Evolutionary conservation across 2,329 filamentous ascomycete genomes (phyloP).

Genomic region (Aspergillus viridinutans): DNA sequence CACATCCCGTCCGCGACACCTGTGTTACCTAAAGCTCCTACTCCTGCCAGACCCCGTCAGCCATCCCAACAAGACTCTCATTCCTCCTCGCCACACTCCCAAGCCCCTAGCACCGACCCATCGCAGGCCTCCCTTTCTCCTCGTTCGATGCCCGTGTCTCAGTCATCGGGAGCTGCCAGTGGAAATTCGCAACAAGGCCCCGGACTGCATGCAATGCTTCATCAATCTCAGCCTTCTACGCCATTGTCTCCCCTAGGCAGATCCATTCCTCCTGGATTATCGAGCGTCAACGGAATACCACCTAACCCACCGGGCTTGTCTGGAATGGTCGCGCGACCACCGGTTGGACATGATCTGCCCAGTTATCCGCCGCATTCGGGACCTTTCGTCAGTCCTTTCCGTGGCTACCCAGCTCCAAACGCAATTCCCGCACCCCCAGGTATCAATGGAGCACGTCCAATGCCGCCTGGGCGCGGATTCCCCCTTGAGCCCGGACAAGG

Average conservation of each 20-base stretch:
- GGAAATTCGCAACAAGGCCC: conserved; percentile 58
- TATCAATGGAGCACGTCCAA: conserved; percentile 58
- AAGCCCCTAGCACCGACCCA: conserved; percentile 47
- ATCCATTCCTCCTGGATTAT: conserved; percentile 50
- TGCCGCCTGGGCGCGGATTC: conserved; percentile 54
- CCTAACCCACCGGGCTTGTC: conserved; percentile 54
- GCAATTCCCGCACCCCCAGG: conserved; percentile 55
- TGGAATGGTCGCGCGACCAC: conserved; percentile 49
- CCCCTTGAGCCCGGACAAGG: conserved; percentile 45
- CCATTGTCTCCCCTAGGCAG: conserved; percentile 65
- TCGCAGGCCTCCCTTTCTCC: conserved; percentile 62
- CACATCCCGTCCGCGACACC: conserved; percentile 76
- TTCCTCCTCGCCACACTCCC: conserved; percentile 59
- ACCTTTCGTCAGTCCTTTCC: conserved; percentile 52
- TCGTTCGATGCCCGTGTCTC: conserved; percentile 58
- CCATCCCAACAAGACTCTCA: conserved; percentile 73
- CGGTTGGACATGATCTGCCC: conserved; percentile 50
- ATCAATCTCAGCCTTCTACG: conserved; percentile 57
- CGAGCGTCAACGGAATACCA: conserved; percentile 49
- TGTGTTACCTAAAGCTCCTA: conserved; percentile 74
- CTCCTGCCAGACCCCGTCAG: conserved; percentile 71
- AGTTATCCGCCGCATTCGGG: conserved; percentile 52
- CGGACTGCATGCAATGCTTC: conserved; percentile 48
- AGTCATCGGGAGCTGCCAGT: conserved; percentile 62
- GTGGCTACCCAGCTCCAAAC: conserved; percentile 50